Evolutionary conservation across 2,329 filamentous ascomycete genomes (phyloP).

Genomic region (Aspergillus proliferans): DNA sequence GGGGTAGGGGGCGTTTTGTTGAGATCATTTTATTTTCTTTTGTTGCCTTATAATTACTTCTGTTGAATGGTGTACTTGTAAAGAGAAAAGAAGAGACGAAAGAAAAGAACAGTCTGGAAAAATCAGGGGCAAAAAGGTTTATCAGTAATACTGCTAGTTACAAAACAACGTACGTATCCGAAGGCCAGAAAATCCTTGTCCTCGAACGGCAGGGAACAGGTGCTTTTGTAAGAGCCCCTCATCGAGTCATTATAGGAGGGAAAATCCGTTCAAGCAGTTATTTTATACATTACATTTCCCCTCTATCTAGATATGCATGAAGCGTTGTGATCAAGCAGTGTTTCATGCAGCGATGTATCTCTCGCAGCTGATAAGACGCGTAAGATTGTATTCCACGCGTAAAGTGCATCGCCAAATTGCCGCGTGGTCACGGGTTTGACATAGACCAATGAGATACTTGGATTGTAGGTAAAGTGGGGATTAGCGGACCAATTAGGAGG

Average conservation of each 20-base stretch:
- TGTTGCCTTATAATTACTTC: background rate
- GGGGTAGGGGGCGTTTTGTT: constrained; percentile 17
- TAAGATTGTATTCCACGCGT: constrained; percentile 24
- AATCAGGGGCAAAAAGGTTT: constrained; percentile 2
- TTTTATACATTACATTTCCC: too few species aligned
- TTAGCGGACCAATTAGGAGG: background rate
- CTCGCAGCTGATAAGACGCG: constrained; percentile 3
- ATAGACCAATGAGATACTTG: constrained; percentile 15
- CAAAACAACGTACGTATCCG: too few species aligned
- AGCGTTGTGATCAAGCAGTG: too few species aligned
- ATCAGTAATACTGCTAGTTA: too few species aligned
- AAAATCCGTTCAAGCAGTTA: too few species aligned
- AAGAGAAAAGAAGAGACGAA: background rate
- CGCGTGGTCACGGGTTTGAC: constrained; percentile 30
- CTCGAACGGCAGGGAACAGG: too few species aligned
- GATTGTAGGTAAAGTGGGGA: background rate
- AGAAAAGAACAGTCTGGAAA: background rate
- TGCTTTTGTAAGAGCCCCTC: too few species aligned
- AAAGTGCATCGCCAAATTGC: constrained; percentile 33
- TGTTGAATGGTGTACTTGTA: background rate
- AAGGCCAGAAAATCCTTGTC: too few species aligned
- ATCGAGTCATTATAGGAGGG: too few species aligned
- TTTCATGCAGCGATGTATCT: constrained; percentile 10
- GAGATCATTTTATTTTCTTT: constrained; percentile 11
- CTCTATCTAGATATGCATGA: too few species aligned